phyloP scores from a whole-genome alignment of 345 rosid species.

The Moricandia moricandioides region DNA sequence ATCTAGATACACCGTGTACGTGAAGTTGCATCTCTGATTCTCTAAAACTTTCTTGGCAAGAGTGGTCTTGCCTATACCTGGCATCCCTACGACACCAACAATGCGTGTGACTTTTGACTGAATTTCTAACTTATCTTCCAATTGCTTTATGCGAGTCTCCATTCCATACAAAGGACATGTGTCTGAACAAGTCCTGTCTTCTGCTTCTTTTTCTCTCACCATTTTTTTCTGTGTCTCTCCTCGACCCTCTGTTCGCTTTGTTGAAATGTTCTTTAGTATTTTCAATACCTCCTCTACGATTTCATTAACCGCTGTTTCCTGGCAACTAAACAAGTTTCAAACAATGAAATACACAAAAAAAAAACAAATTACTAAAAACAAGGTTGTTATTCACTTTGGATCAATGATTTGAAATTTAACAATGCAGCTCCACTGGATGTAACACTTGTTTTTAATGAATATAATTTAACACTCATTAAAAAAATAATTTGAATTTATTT shows the following conservation, averaged over 20 bases:
- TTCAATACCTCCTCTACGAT: background rate
- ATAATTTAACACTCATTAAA: too few relatives aligned
- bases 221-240: background rate
- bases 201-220: background rate
- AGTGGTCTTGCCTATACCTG: constrained; percentile 30
- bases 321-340: background rate
- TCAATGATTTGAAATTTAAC: background rate
- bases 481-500: too few relatives aligned
- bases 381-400: background rate
- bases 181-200: background rate
- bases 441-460: too few relatives aligned
- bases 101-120: background rate
- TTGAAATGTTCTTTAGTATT: background rate
- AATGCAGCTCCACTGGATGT: too few relatives aligned
- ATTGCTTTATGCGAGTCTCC: background rate
- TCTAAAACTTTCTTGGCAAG: constrained; percentile 10
- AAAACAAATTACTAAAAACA: too few relatives aligned
- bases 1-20: constrained; percentile 1
- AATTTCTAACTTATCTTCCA: constrained; percentile 1
- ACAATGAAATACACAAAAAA: background rate
- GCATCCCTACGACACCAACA: constrained; percentile 26
- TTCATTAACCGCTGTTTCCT: background rate
- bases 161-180: background rate
- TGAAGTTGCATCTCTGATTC: background rate
- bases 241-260: background rate